phyloP scores from a whole-genome alignment of 73 alveolate species.

The Strombidium stylifer region DNA sequence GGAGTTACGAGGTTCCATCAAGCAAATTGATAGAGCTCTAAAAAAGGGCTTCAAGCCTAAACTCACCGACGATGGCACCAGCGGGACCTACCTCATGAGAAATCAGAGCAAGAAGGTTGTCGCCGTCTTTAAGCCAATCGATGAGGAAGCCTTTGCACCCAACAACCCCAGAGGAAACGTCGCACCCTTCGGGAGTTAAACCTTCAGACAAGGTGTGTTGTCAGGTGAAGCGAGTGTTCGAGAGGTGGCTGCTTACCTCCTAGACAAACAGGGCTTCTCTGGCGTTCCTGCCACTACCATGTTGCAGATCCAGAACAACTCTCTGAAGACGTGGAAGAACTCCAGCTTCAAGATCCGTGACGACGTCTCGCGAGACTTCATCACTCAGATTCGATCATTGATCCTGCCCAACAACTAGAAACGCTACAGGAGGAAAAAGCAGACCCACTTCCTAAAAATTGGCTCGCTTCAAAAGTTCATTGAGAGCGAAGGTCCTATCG shows the following conservation, averaged over 20 bases:
- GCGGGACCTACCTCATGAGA: constrained; percentile 94
- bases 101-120: constrained; percentile 56
- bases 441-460: constrained; percentile 77
- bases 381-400: constrained; percentile 19
- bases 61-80: constrained; percentile 94
- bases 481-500: constrained; percentile 82
- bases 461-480: constrained; percentile 92
- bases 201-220: constrained; percentile 89
- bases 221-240: constrained; percentile 97
- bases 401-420: constrained; percentile 29
- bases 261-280: constrained; percentile 81
- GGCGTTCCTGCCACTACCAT: constrained; percentile 95
- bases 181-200: constrained; percentile 77
- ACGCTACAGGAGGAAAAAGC: too few species aligned
- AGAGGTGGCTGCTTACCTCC: constrained; percentile 96
- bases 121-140: constrained; percentile 95
- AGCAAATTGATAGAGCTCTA: constrained; percentile 62
- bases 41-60: constrained; percentile 86
- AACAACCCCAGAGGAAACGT: constrained; percentile 94
- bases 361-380: constrained; percentile 18
- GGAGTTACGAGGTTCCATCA: constrained; percentile 1
- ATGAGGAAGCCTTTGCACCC: constrained; percentile 99
- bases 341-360: constrained; percentile 30
- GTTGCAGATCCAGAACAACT: constrained; percentile 89
- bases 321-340: constrained; percentile 10